phyloP scores from a whole-genome alignment of 371 early-diverging fungal species.

The Apophysomyces trapeziformis region DNA sequence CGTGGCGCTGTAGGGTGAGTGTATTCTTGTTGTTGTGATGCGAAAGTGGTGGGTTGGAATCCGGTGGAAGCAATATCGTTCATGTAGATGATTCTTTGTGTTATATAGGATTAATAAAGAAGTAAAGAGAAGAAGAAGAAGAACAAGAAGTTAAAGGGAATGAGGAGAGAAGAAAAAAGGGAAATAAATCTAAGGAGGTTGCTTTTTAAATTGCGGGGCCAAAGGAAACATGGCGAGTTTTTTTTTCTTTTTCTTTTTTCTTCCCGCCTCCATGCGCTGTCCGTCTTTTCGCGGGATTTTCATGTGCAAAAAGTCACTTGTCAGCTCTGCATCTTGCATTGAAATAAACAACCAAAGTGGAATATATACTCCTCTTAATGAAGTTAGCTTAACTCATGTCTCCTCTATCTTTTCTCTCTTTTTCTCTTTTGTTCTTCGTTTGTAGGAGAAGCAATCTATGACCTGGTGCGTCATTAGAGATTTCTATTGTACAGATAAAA shows the following conservation, averaged over 20 bases:
- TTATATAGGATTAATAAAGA: slow-evolving; percentile 2
- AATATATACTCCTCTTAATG: not conserved
- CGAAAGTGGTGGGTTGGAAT: not conserved
- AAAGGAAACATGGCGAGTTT: slow-evolving; percentile 5
- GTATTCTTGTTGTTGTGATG: not conserved
- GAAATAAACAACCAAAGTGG: not conserved
- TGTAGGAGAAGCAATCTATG: too few relatives aligned
- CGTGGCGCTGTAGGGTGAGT: slow-evolving; percentile 1
- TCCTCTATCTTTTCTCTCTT: not conserved
- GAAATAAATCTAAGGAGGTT: not conserved
- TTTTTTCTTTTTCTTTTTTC: not conserved
- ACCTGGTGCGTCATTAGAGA: too few relatives aligned
- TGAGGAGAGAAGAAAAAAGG: slow-evolving; percentile 6
- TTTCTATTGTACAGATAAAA: not conserved
- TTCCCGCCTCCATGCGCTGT: not conserved
- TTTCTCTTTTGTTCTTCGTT: not conserved
- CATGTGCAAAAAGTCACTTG: not conserved
- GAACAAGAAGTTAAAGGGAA: not conserved
- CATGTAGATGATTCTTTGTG: not conserved
- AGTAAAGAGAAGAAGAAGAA: not conserved
- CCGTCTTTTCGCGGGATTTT: slow-evolving; percentile 3
- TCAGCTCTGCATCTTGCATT: not conserved
- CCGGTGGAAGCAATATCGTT: slow-evolving; percentile 3
- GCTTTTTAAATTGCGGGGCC: slow-evolving; percentile 14
- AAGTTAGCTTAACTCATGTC: not conserved